A percentile compares a stretch with the other conserved stretches of the same genome.
These are phyloP conservation scores for Aspergillus sp. DNA, from an alignment of 2,329 filamentous ascomycete species.

Conservation along the genomic window DNA sequence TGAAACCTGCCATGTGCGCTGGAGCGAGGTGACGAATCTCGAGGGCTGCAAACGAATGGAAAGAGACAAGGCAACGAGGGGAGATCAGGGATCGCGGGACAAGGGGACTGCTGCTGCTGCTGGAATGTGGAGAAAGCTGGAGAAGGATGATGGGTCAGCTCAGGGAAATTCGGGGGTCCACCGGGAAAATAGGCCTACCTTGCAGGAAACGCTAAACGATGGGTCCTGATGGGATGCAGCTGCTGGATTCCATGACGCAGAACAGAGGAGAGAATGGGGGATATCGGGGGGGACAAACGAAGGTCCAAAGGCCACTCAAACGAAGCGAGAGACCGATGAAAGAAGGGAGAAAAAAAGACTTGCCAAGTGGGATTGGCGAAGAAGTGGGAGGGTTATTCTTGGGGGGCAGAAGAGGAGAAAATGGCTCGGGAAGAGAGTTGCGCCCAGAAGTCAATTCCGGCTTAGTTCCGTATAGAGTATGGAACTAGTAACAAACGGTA, in stretches of 20 bases:
- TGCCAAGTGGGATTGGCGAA: not conserved
- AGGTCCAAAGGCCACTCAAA: not conserved
- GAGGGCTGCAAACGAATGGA: constrained; percentile 8
- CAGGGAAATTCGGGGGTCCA: constrained; percentile 4
- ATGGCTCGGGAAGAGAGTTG: not conserved
- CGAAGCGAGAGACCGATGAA: not conserved
- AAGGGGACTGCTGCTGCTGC: not conserved
- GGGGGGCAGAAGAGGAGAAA: not conserved
- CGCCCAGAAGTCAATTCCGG: not conserved
- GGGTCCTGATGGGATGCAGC: not conserved
- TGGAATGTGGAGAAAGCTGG: constrained; percentile 10
- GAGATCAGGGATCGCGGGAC: constrained; percentile 4
- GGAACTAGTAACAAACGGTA: not conserved
- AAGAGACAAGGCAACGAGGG: constrained; percentile 12
- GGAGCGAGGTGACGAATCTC: not conserved
- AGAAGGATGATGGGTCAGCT: constrained; percentile 8
- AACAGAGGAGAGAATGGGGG: not conserved
- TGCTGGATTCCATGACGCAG: not conserved
- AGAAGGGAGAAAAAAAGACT: not conserved
- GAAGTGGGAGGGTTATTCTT: not conserved
- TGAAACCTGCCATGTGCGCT: constrained; percentile 10
- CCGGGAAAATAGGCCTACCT: constrained; percentile 3
- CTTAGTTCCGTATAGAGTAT: not conserved
- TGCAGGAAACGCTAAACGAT: constrained; percentile 2
- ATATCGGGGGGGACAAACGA: not conserved